Conservation (phyloP, 176 grass and related monocot species). For the Sorghum bicolor region DNA sequence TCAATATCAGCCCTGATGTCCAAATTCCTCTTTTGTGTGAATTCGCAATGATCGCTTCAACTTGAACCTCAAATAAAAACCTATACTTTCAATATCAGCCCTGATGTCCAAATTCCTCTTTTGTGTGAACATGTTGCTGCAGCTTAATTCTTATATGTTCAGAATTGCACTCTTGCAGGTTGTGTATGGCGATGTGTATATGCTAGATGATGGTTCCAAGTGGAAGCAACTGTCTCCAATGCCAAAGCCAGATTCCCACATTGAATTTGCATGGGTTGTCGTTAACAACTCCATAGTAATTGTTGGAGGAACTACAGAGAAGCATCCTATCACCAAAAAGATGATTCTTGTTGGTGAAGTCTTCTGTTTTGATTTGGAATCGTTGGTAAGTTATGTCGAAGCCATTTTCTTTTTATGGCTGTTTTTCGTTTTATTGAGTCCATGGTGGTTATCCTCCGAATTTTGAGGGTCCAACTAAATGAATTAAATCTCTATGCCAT, state of each 20-base stretch:
- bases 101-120: not conserved
- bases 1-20: not conserved
- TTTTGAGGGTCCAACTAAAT: not conserved
- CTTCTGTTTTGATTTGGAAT: constrained; percentile 69
- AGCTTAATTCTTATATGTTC: not conserved
- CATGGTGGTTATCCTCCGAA: not conserved
- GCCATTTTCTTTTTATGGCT: not conserved
- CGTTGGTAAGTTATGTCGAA: constrained; percentile 37
- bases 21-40: not conserved
- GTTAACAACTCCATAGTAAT: constrained; percentile 75
- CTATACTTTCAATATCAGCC: not conserved
- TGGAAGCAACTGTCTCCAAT: constrained; percentile 71
- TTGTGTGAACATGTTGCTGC: not conserved
- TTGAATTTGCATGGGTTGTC: constrained; percentile 80
- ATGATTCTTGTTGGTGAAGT: constrained; percentile 94
- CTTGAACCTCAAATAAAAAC: not conserved
- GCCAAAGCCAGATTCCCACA: constrained; percentile 87
- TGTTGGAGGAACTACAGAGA: constrained; percentile 78
- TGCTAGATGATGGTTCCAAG: constrained; percentile 55
- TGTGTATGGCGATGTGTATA: constrained; percentile 73
- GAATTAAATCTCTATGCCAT: not conserved
- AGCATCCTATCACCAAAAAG: constrained; percentile 88
- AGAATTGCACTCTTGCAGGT: constrained; percentile 42
- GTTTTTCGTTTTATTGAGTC: not conserved
- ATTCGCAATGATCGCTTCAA: not conserved